A percentile compares a stretch with the other conserved stretches of the same genome.
Conservation (phyloP, 2,329 filamentous ascomycete species). For the Davidsoniella australis region DNA sequence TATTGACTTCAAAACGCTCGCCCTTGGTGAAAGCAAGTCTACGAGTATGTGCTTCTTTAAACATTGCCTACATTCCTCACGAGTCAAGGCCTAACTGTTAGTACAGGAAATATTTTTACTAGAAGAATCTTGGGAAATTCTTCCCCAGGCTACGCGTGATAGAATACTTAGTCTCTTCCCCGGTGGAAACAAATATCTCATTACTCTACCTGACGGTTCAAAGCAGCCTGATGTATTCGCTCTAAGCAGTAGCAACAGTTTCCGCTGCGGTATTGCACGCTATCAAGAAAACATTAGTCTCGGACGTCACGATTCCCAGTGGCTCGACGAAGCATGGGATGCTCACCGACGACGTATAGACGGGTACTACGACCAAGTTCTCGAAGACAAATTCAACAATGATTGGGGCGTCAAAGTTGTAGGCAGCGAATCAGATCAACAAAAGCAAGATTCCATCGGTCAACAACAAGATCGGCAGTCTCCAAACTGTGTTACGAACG, state of each 20-base stretch:
- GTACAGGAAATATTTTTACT: constrained; percentile 9
- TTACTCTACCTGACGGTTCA: constrained; percentile 20
- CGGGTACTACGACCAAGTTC: constrained; percentile 33
- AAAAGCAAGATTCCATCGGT: neutral
- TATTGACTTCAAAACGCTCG: constrained; percentile 6
- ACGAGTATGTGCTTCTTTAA: constrained; percentile 1
- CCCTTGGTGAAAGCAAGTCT: constrained; percentile 8
- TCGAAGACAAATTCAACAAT: constrained; percentile 27
- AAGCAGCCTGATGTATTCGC: constrained; percentile 26
- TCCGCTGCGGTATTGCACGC: constrained; percentile 28
- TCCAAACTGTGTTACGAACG: neutral
- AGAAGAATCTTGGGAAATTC: constrained; percentile 5
- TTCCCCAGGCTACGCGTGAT: neutral
- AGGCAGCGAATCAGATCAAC: neutral
- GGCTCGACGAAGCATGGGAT: constrained; percentile 34
- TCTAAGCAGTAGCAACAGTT: constrained; percentile 29
- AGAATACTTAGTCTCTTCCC: constrained; percentile 5
- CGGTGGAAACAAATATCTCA: constrained; percentile 18
- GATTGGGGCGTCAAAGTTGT: constrained; percentile 24
- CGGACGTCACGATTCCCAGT: constrained; percentile 34
- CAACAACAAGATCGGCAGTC: neutral
- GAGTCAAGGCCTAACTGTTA: neutral
- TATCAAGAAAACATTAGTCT: constrained; percentile 29
- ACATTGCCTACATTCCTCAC: neutral
- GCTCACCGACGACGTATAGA: constrained; percentile 31